Evolutionary conservation across 371 early-diverging fungal genomes (phyloP).

Genomic region (Mortierella sp.): DNA sequence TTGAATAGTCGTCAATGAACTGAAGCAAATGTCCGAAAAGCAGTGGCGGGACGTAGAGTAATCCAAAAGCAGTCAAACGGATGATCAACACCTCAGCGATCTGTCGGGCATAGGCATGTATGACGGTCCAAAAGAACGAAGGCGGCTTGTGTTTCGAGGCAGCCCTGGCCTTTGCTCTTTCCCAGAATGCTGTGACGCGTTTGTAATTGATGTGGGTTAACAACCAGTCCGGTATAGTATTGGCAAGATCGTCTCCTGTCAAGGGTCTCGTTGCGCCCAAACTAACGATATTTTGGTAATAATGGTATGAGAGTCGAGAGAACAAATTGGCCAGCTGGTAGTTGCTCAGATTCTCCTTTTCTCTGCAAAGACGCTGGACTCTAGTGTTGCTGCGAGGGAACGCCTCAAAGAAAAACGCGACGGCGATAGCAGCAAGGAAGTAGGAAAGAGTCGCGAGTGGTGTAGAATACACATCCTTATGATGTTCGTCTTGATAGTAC

Average conservation of each 20-base stretch:
- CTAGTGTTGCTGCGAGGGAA: slow-evolving; percentile 20
- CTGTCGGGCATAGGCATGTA: slow-evolving; percentile 5
- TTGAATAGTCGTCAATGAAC: slow-evolving; percentile 33
- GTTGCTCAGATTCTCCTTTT: slow-evolving; percentile 26
- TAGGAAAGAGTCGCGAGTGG: background rate
- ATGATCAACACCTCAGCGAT: background rate
- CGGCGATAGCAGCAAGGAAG: background rate
- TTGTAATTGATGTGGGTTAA: slow-evolving; percentile 19
- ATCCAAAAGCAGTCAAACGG: slow-evolving; percentile 7
- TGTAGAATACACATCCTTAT: background rate
- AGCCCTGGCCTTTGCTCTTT: slow-evolving; percentile 2
- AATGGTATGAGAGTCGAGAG: slow-evolving; percentile 26
- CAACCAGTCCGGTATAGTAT: slow-evolving; percentile 12
- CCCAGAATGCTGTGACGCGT: slow-evolving; percentile 9
- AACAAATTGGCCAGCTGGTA: slow-evolving; percentile 31
- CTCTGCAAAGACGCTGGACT: slow-evolving; percentile 20
- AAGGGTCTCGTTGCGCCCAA: slow-evolving; percentile 25
- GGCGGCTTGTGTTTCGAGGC: slow-evolving; percentile 11
- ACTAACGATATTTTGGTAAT: slow-evolving; percentile 17
- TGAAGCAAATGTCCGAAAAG: slow-evolving; percentile 30
- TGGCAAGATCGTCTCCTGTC: slow-evolving; percentile 18
- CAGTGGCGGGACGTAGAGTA: slow-evolving; percentile 23
- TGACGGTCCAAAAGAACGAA: slow-evolving; percentile 26
- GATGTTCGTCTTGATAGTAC: background rate
- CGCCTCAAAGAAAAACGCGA: slow-evolving; percentile 22